Conservation (phyloP, 163 green algal species). For the Chlorella variabilis region DNA sequence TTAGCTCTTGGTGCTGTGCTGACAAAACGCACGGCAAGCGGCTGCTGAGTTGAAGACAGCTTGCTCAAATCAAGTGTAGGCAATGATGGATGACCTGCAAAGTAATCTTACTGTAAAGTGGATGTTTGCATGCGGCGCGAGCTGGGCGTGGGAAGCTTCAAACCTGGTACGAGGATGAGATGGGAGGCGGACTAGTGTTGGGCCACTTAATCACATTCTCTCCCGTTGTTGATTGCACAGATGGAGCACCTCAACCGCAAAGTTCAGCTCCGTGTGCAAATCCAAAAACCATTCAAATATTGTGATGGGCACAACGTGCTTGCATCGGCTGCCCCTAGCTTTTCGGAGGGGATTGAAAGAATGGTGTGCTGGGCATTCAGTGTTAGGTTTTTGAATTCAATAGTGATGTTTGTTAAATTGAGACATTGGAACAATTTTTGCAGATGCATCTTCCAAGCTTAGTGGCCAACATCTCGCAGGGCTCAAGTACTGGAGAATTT, state of each 20-base stretch:
- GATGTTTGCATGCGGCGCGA: constrained; percentile 28
- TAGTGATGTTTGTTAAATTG: not conserved
- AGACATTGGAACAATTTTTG: not conserved
- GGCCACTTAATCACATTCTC: not conserved
- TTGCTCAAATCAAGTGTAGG: not conserved
- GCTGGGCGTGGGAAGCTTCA: constrained; percentile 24
- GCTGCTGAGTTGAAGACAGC: too few species aligned
- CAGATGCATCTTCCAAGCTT: constrained; percentile 17
- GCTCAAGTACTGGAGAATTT: not conserved
- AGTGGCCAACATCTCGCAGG: not conserved
- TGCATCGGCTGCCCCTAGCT: not conserved
- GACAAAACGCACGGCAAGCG: too few species aligned
- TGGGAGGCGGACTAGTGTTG: not conserved
- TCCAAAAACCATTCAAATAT: constrained; percentile 21
- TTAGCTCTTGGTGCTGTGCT: too few species aligned
- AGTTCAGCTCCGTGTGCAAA: constrained; percentile 17
- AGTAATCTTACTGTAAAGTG: constrained; percentile 15
- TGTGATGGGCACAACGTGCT: constrained; percentile 24
- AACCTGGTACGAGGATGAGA: constrained; percentile 3
- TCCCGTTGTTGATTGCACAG: not conserved
- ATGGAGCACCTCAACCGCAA: constrained; percentile 14
- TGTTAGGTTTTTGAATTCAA: not conserved
- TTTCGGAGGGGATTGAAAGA: not conserved
- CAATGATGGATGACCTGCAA: not conserved
- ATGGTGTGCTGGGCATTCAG: not conserved